Evolutionary conservation across 2,329 filamentous ascomycete genomes (phyloP).

Genomic region (Stachybotrys chlorohalonatus): DNA sequence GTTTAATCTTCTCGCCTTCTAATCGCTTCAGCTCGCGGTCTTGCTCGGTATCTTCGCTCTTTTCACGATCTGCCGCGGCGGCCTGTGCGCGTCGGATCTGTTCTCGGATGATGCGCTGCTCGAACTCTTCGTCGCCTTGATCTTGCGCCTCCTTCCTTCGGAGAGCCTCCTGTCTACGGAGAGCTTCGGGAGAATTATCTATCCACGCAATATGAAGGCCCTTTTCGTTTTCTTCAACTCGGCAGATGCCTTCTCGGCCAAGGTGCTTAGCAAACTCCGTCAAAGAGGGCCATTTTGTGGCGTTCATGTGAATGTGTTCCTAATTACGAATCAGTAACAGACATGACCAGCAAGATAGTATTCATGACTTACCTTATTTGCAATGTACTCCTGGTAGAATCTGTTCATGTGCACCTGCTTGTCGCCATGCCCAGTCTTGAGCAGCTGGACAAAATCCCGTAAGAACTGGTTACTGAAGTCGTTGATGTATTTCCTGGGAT

Average conservation of each 20-base stretch:
- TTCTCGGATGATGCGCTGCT: slow-evolving; percentile 72
- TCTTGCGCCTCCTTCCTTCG: slow-evolving; percentile 78
- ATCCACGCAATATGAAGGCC: slow-evolving; percentile 84
- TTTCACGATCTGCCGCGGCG: slow-evolving; percentile 29
- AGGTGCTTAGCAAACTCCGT: slow-evolving; percentile 86
- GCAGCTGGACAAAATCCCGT: slow-evolving; percentile 65
- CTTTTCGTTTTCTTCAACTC: slow-evolving; percentile 83
- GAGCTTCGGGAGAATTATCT: slow-evolving; percentile 79
- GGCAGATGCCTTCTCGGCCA: slow-evolving; percentile 76
- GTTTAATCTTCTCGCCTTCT: slow-evolving; percentile 67
- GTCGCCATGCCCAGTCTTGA: slow-evolving; percentile 80
- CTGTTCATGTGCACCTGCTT: slow-evolving; percentile 84
- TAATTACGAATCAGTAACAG: background rate
- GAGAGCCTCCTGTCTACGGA: slow-evolving; percentile 72
- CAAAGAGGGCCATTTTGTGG: slow-evolving; percentile 78
- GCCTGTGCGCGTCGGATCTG: slow-evolving; percentile 72
- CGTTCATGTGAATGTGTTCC: slow-evolving; percentile 87
- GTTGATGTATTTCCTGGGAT: slow-evolving; percentile 75
- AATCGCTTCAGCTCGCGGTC: slow-evolving; percentile 46
- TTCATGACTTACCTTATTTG: slow-evolving; percentile 44
- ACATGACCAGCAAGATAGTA: too few species aligned
- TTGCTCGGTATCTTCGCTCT: slow-evolving; percentile 30
- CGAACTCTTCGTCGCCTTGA: slow-evolving; percentile 81
- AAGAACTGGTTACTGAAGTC: slow-evolving; percentile 76
- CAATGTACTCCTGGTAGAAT: slow-evolving; percentile 93